Conservation (phyloP, 2,329 filamentous ascomycete species). For the Microdochium paspali region DNA sequence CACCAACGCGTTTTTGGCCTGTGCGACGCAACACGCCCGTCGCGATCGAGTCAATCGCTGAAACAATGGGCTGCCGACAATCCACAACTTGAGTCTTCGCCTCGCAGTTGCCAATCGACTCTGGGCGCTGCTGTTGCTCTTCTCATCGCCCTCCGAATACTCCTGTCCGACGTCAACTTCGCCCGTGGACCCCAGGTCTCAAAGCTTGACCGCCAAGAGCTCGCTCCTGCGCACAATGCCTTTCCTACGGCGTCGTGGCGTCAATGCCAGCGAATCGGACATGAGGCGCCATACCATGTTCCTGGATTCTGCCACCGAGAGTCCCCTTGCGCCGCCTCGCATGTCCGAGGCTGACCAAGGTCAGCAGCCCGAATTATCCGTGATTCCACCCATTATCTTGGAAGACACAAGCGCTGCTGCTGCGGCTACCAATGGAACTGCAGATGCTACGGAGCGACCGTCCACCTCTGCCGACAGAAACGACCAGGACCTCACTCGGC, state of each 20-base stretch:
- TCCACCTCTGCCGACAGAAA: constrained; percentile 10
- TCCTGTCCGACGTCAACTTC: neutral
- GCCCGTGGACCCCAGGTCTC: neutral
- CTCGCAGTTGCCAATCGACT: neutral
- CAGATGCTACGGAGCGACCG: constrained; percentile 9
- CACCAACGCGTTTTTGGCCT: neutral
- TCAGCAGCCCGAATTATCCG: constrained; percentile 6
- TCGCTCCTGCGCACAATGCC: constrained; percentile 34
- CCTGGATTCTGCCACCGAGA: constrained; percentile 12
- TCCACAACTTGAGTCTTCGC: neutral
- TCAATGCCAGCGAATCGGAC: constrained; percentile 48
- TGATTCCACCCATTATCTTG: constrained; percentile 2
- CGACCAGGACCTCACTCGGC: neutral
- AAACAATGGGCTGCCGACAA: neutral
- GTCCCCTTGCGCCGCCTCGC: constrained; percentile 7
- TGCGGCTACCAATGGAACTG: neutral
- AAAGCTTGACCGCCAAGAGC: constrained; percentile 2
- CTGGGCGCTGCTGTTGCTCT: neutral
- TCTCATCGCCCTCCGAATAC: neutral
- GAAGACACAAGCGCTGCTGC: constrained; percentile 2
- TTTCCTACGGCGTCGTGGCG: constrained; percentile 52
- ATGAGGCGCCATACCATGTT: constrained; percentile 43
- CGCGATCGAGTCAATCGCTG: neutral
- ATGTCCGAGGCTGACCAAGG: constrained; percentile 11
- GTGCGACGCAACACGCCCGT: neutral